A percentile compares a stretch with the other conserved stretches of the same genome.
These are phyloP conservation scores for Xylaria sp. DNA, from an alignment of 2,329 filamentous ascomycete genomes.

Conservation along the genomic window DNA sequence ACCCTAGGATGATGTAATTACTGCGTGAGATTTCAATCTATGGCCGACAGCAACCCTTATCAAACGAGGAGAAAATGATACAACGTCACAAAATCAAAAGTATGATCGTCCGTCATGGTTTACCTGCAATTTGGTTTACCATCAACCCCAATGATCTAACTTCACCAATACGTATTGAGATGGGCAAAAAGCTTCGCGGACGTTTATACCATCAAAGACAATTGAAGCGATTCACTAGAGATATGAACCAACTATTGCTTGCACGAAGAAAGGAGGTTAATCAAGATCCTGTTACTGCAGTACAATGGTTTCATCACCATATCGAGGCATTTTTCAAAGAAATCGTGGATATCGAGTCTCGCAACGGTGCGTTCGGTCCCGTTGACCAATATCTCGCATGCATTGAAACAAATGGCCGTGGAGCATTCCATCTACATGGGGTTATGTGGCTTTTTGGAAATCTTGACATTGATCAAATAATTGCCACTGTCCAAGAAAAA, in stretches of 20 bases:
- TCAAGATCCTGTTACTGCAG: neutral
- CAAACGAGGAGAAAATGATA: too few species aligned
- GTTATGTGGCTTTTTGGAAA: neutral
- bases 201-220: neutral
- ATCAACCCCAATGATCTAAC: neutral
- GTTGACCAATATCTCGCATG: neutral
- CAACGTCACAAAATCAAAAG: too few species aligned
- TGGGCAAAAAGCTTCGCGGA: neutral
- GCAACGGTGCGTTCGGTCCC: neutral
- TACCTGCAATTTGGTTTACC: neutral
- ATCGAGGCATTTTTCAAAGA: neutral
- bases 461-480: neutral
- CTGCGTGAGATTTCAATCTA: neutral
- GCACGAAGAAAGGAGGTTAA: neutral
- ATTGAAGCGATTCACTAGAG: neutral
- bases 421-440: neutral
- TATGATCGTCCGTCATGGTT: too few species aligned
- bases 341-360: neutral
- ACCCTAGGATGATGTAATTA: neutral
- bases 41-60: neutral
- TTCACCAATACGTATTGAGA: neutral
- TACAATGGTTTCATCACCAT: neutral
- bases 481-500: neutral
- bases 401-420: neutral
- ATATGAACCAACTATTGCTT: neutral